These are phyloP conservation scores for Calonectria hongkongensis DNA, from an alignment of 2,329 filamentous ascomycete genomes.

Conservation along the genomic window DNA sequence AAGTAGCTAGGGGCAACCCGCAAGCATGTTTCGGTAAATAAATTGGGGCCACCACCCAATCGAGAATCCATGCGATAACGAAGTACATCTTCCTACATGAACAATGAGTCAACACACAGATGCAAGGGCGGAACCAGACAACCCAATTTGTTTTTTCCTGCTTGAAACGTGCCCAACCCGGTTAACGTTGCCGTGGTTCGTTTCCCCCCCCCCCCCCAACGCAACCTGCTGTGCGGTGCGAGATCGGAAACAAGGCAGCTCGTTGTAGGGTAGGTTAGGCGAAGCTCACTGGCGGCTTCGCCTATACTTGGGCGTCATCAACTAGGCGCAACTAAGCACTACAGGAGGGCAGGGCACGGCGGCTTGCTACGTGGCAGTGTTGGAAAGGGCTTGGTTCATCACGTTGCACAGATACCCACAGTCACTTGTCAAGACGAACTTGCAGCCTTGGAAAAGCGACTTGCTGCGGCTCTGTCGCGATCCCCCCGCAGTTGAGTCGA, in stretches of 20 bases:
- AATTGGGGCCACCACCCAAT: not conserved
- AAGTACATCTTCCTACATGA: too few relatives aligned
- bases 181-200: not conserved
- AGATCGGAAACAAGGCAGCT: not conserved
- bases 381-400: slow-evolving; percentile 4
- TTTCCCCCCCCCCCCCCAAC: too few relatives aligned
- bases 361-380: slow-evolving; percentile 20
- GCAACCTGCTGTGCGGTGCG: not conserved
- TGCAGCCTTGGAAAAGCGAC: not conserved
- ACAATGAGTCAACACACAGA: not conserved
- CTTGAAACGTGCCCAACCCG: not conserved
- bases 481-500: not conserved
- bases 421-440: slow-evolving; percentile 1
- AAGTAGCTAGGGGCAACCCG: not conserved
- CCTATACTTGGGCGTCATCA: not conserved
- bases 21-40: slow-evolving; percentile 5
- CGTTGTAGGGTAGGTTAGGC: slow-evolving; percentile 19
- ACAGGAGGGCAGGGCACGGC: slow-evolving; percentile 2
- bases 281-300: not conserved
- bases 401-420: slow-evolving; percentile 2
- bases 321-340: slow-evolving; percentile 7
- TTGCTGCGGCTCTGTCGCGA: slow-evolving; percentile 10
- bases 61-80: too few relatives aligned
- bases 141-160: not conserved
- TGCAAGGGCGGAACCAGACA: slow-evolving; percentile 4